Base-by-base conservation (phyloP, 2,329 filamentous ascomycete genomes). In the Fusarium sarcochroum region DNA sequence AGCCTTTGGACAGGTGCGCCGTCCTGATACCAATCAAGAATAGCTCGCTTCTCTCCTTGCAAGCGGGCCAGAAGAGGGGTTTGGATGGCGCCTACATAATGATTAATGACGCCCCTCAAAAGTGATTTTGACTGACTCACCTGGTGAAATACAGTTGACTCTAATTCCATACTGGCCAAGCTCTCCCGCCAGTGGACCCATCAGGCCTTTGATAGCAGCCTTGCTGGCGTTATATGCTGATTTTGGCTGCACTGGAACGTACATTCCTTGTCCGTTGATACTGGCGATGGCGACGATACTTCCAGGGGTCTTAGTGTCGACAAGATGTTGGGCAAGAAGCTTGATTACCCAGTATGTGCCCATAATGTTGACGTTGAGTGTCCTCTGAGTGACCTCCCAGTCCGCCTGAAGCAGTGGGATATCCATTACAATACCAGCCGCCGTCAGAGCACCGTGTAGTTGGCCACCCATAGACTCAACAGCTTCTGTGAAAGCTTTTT, bases 401-500 rank as follows among this genome's bases (percentile, higher is more conserved):
- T 47, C 41, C 5, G 41, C 32, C 1, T 54, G 20, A 4, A 54
- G 41, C 2, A 54, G 3, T 13, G 51, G 41, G 0, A 41, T 54
- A n/a, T 47, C 51, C 51, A 54, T 47, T 7, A 54, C 51, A 20
- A 54, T 54, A 2, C 51, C 51, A 30, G 51, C 41, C 1, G 51
- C 51, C 0, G 41, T 47, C 6, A 54, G 21, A 0, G 27, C 51
- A 17, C 51, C 51, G n/a, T 47, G 51, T 8, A 47, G 30, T 0
- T 38, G 41, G 4, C 41, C 51, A 11, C 21, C 50, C 27, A 54
- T 21, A 6, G 30, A 21, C 13, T 47, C 13, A 10, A 54, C 7
- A 20, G 15, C 47, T 1, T 54, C 17, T 8, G 20, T 2, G 3
- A 54, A 54, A 1, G 51, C 41, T 2, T 37, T 54, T 7, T 54